Evolutionary conservation across 257 asterid species (phyloP).

Genomic region (Parsonsia alboflavescens): DNA sequence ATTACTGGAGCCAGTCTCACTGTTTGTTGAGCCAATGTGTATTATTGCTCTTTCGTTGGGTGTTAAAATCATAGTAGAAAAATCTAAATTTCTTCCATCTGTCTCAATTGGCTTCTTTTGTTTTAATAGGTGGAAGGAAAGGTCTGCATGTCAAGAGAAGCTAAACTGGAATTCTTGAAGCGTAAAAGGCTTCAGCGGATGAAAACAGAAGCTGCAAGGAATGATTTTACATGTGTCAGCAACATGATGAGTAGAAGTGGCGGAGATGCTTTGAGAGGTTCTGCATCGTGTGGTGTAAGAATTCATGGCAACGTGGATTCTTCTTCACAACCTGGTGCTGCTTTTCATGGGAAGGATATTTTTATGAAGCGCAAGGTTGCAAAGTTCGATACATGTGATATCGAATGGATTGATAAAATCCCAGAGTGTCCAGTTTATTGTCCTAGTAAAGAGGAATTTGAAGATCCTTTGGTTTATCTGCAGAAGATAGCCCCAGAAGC

Average conservation of each 20-base stretch:
- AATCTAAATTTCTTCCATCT: neutral
- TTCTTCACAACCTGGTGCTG: slow-evolving; percentile 36
- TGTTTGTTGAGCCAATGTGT: neutral
- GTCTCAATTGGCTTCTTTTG: neutral
- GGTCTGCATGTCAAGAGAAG: slow-evolving; percentile 65
- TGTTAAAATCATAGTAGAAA: neutral
- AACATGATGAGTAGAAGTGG: slow-evolving; percentile 60
- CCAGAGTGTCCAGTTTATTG: slow-evolving; percentile 82
- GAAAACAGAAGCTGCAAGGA: slow-evolving; percentile 41
- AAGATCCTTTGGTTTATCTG: slow-evolving; percentile 84
- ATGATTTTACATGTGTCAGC: slow-evolving; percentile 41
- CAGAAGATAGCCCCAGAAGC: slow-evolving; percentile 97
- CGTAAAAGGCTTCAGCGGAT: slow-evolving; percentile 70
- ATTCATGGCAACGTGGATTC: slow-evolving; percentile 37
- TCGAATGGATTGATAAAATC: slow-evolving; percentile 76
- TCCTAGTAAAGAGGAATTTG: slow-evolving; percentile 82
- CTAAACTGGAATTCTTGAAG: slow-evolving; percentile 79
- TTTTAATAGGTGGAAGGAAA: slow-evolving; percentile 82
- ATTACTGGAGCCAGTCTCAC: neutral
- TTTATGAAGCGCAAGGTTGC: slow-evolving; percentile 61
- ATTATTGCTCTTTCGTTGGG: neutral
- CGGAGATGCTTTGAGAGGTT: slow-evolving; percentile 65
- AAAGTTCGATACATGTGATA: slow-evolving; percentile 64
- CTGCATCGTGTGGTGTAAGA: slow-evolving; percentile 84
- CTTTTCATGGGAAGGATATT: slow-evolving; percentile 44